Evolutionary conservation across 331 rosid genomes (phyloP), one percentile per base, ranked within the genome.

Genomic region (Cydonia oblonga): DNA sequence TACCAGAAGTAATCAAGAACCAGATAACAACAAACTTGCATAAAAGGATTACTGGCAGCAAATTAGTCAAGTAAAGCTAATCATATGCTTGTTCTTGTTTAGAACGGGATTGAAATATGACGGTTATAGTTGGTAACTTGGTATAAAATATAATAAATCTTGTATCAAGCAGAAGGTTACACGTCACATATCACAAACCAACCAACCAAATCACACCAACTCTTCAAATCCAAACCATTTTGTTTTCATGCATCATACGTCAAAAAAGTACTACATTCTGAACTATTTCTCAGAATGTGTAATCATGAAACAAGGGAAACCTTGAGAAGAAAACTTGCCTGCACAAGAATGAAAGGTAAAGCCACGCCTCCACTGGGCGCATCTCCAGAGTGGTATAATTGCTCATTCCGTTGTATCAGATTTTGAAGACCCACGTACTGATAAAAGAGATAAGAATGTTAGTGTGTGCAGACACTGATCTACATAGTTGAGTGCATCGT

Each of bases 301-400:
- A 57, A 7, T 16, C 19, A 32, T 62, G 35, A 73, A 78, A 49
- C 14, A 49, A 56, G 20, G 71, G 73, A 73, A 67, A 66, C 11
- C 78, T 58, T 5, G 22, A 62, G 49, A 78, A 58, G 78, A 68
- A 68, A 28, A 70, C 64, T 5, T 90, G 90, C 97, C 89, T 92
- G 95, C 72, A 92, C 97, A 74, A 92, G 81, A 85, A 92, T 92
- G 80, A 90, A 92, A 61, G 97, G 97, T 70, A 92, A 85, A 56
- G 96, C 86, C 76, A 92, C 97, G 68, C 96, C 97, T 28, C 96
- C 96, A 69, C 73, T 88, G 52, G 92, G 96, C 38, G 92, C 85
- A 83, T 92, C 89, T 74, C 87, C 97, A 29, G 90, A 85, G 74
- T 89, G 81, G 79, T 69, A 89, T 81, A 92, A 75, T 72, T 92